Evolutionary conservation across 192 early-diverging fungal genomes (phyloP), one percentile per base, ranked within the genome.

Genomic region (Piromyces finnis): DNA sequence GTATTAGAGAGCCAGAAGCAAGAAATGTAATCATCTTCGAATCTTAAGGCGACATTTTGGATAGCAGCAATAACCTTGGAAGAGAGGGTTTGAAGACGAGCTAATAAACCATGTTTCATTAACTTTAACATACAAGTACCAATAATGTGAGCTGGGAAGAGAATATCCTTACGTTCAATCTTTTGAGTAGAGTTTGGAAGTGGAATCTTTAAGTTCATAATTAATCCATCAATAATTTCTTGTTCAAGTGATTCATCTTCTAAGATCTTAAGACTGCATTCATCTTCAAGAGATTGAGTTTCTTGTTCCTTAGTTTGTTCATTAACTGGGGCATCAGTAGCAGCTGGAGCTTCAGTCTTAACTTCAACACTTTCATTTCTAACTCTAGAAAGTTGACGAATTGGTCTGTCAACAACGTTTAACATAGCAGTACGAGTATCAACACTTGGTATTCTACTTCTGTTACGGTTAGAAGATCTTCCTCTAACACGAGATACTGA

Each of bases 1-100:
- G 94, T 93, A 83, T 99, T 99, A 28, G 95, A 96, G 29, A 98
- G 88, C 98, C 98, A 98, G 90, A 96, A 99, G 5, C 94, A 95
- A 79, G 94, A 86, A 85, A 94, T 92, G 81, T 95, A 94, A 79
- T 95, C 94, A 78, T 94, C 94, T 68, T 91, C 88, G 81, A 90
- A 93, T 80, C 91, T 93, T 77, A 88, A 87, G 26, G 88, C 88
- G 68, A 90, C 82, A 29, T 79, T 84, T 51, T 85, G 88, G 36
- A 90, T 87, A 39, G 88, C 87, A 80, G 87, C 84, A 89, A 98
- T 95, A 18, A 95, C 93, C 82, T 94, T 95, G 84, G 92, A 91
- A 86, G 97, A 89, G 12, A 97, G 84, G 28, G 90, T 88, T 81
- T 94, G 93, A 4, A 51, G 16, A 51, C 41, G 41, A 51, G 41